Base-by-base conservation (phyloP, 2,329 filamentous ascomycete genomes). In the Botryosphaeria dothidea region DNA sequence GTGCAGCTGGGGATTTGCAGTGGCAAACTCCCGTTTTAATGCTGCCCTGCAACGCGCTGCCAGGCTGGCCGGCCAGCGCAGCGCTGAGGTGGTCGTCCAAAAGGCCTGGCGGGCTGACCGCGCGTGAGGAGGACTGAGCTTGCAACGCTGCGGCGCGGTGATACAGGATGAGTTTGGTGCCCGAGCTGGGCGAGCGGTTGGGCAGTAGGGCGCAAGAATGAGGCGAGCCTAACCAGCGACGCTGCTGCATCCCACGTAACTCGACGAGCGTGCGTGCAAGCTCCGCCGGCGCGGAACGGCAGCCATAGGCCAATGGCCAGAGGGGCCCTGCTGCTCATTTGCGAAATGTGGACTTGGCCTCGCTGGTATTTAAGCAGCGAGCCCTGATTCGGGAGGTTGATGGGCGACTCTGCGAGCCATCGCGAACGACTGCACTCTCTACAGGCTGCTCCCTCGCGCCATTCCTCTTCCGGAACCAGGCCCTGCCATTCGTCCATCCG, bases 401-500 rank as follows among this genome's bases (percentile, higher is more conserved):
- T 62, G 34, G 58, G 29, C 58, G 43, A 62, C 58, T 41, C 46
- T 62, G 43, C 46, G 58, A 62, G 56, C 56, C 56, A 60, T 60
- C 38, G 45, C 58, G 36, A 62, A 45, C 58, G 58, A 62, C 58
- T 62, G 58, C 58, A 62, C 46, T 51, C 34, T 62, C 58, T 62
- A 62, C 58, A 62, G 58, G 58, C 58, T 62, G 58, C 25, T 49
- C 9, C 21, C n/a, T 8, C 41, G 23, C 57, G 57, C 57, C 43
- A 48, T 61, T 48, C 57, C 41, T 17, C 17, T 51, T 23, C 43
- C 31, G 45, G 31, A 29, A 9, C 46, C 13, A 34, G 27, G 58
- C 58, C 17, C 45, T 49, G 45, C 58, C 34, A 62, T 41, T 62
- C 46, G 58, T 29, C 58, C 17, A n/a, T 97, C 97, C 74, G 73